Base-by-base conservation (phyloP, 139 green algal species). In the Chlamydomonas schloesseri region DNA sequence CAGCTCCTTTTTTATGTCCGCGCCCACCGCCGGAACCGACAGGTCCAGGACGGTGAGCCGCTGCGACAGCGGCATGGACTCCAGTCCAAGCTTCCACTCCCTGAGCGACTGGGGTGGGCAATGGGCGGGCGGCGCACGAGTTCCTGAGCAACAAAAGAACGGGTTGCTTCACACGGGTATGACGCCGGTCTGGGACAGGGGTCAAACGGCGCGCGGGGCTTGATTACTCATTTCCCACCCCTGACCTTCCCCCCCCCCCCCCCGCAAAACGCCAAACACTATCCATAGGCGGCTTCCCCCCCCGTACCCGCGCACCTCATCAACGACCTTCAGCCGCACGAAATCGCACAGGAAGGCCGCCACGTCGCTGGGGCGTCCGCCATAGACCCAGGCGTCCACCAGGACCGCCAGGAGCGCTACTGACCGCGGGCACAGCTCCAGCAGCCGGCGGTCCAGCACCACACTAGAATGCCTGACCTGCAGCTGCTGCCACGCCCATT, bases 341-440 rank as follows among this genome's bases (percentile, higher is more conserved):
- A 80, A 71, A 26, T 24, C 55, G 20, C 31, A 33, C 33, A 82
- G 55, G 57, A 57, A 82, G 55, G 55, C 74, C 74, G 55, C 55
- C 74, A 71, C 74, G 42, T 81, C 73, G 6, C 17, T n/a, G 50
- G 72, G 72, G 46, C 2, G 14, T 42, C 46, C 72, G 46, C 24
- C 28, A 24, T 42, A 26, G 11, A 77, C 11, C 71, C 71, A 77
- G 33, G 4, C 28, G 26, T 1, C 4, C 71, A 77, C 71, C 46
- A 77, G 71, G 71, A 62, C 46, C 42, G 26, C 62, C 71, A 77
- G 71, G 42, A 77, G 71, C 13, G 71, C 71, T 13, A 77, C 21
- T 8, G 71, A 77, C 28, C 20, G 71, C 71, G 71, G 71, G 71
- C 71, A 77, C 2, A 60, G 71, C 71, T 77, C 26, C 71, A 60